Conservation (phyloP, 495 filamentous ascomycete species). For the Penicillium pancosmium region DNA sequence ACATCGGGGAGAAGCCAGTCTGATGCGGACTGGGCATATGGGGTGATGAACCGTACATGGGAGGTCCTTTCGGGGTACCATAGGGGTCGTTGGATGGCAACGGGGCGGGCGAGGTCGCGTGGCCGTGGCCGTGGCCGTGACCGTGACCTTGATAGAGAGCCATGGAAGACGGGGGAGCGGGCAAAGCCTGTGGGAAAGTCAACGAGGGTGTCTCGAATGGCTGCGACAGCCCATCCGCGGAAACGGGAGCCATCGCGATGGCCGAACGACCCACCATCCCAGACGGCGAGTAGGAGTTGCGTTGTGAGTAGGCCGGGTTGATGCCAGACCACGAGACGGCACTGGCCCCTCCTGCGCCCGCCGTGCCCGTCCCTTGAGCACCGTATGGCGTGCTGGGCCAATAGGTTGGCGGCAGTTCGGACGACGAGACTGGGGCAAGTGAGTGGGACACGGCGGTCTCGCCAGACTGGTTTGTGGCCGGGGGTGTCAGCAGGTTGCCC, state of each 20-base stretch:
- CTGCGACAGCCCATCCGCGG: conserved; percentile 49
- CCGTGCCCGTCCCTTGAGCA: conserved; percentile 14
- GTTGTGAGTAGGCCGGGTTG: conserved; percentile 39
- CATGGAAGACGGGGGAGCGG: conserved; percentile 45
- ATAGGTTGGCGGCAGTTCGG: conserved; percentile 48
- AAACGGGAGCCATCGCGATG: conserved; percentile 53
- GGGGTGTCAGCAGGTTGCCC: conserved; percentile 65
- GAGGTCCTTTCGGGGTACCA: conserved; percentile 50
- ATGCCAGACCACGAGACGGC: conserved; percentile 29
- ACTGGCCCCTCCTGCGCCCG: not conserved
- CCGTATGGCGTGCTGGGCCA: conserved; percentile 52
- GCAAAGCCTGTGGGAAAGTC: conserved; percentile 58
- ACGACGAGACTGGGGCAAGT: conserved; percentile 46
- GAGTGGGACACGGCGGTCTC: conserved; percentile 61
- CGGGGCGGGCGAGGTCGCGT: conserved; percentile 62
- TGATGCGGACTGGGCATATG: conserved; percentile 69
- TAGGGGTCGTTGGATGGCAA: conserved; percentile 66
- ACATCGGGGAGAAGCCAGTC: conserved; percentile 55
- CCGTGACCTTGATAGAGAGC: conserved; percentile 28
- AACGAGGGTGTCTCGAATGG: conserved; percentile 61
- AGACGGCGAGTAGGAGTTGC: conserved; percentile 61
- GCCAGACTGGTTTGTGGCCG: conserved; percentile 59
- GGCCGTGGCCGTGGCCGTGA: conserved; percentile 40
- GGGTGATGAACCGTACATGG: conserved; percentile 57
- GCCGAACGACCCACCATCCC: conserved; percentile 45